Percentiles rank a stretch among this genome's conserved stretches.
Evolutionary conservation across 805 yeast genomes (phyloP).

Genomic region (Osmozyma mogii): DNA sequence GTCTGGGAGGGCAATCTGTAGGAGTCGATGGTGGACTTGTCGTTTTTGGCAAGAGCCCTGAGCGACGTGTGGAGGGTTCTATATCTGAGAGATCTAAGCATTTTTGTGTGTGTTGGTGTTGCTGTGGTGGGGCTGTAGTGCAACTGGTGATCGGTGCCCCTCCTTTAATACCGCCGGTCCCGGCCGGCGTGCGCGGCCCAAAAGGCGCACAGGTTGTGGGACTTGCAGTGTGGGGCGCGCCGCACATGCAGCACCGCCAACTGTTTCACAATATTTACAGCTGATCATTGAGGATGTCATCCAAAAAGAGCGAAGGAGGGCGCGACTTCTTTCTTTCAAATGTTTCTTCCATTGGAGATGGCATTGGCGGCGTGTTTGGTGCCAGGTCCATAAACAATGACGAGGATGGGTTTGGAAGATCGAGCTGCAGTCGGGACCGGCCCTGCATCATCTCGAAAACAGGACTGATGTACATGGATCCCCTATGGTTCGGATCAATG

Average conservation of each 20-base stretch:
- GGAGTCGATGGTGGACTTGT: slow-evolving; percentile 49
- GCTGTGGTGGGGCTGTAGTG: slow-evolving; percentile 3
- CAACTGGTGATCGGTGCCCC: too few relatives aligned
- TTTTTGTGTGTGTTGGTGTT: slow-evolving; percentile 3
- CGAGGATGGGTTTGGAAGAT: too few relatives aligned
- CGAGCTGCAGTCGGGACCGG: slow-evolving; percentile 8
- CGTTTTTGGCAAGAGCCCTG: slow-evolving; percentile 40
- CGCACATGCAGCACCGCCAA: too few relatives aligned
- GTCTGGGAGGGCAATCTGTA: slow-evolving; percentile 43
- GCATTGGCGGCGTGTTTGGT: too few relatives aligned
- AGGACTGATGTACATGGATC: slow-evolving; percentile 47
- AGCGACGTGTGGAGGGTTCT: background rate
- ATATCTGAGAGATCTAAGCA: background rate
- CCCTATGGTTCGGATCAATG: slow-evolving; percentile 18
- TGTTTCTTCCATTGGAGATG: too few relatives aligned
- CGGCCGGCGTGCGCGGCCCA: slow-evolving; percentile 1
- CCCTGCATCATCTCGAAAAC: slow-evolving; percentile 31
- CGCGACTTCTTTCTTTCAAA: too few relatives aligned
- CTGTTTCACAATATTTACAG: too few relatives aligned
- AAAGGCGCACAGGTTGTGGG: background rate
- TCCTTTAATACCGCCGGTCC: too few relatives aligned
- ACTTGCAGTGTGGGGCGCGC: too few relatives aligned
- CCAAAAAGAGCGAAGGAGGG: too few relatives aligned
- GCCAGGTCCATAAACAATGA: too few relatives aligned
- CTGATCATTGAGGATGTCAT: too few relatives aligned